Percentiles rank a stretch among this genome's conserved stretches.
These are phyloP conservation scores for Euphrasia confusa DNA, from an alignment of 257 asterid genomes.

Conservation along the genomic window DNA sequence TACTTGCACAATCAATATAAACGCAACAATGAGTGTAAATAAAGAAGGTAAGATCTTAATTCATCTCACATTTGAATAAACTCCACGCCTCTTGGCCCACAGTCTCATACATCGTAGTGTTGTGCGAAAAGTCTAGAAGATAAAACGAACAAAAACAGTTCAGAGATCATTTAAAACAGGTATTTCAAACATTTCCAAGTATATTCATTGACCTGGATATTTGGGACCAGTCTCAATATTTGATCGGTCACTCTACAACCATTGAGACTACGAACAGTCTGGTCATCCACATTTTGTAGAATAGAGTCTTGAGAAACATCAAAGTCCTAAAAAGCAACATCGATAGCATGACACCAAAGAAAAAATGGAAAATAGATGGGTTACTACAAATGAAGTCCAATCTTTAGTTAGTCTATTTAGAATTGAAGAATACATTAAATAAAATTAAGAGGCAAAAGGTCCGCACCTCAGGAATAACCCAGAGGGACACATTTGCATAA, in stretches of 20 bases:
- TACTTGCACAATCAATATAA: neutral
- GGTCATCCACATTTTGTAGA: conserved; percentile 76
- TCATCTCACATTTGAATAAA: conserved; percentile 75
- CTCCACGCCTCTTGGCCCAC: conserved; percentile 88
- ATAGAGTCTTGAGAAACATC: conserved; percentile 73
- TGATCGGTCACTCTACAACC: conserved; percentile 90
- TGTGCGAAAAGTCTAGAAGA: conserved; percentile 62
- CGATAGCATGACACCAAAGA: neutral
- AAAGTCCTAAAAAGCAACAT: conserved; percentile 47
- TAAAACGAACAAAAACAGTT: conserved; percentile 3
- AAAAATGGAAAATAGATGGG: too few relatives aligned
- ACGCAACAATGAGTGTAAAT: neutral
- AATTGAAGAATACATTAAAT: too few relatives aligned
- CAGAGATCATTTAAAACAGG: conserved; percentile 19
- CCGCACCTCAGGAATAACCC: conserved; percentile 78
- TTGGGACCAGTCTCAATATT: conserved; percentile 74
- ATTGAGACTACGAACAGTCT: conserved; percentile 86
- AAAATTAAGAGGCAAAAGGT: neutral
- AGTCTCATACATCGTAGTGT: conserved; percentile 69
- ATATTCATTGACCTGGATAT: conserved; percentile 54
- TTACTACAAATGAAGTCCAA: too few relatives aligned
- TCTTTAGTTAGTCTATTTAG: too few relatives aligned
- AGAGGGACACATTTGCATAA: conserved; percentile 74
- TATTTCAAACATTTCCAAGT: conserved; percentile 11
- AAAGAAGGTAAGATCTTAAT: conserved; percentile 8